Conservation (phyloP, 2,329 filamentous ascomycete genomes). For the Akanthomyces lecanii region DNA sequence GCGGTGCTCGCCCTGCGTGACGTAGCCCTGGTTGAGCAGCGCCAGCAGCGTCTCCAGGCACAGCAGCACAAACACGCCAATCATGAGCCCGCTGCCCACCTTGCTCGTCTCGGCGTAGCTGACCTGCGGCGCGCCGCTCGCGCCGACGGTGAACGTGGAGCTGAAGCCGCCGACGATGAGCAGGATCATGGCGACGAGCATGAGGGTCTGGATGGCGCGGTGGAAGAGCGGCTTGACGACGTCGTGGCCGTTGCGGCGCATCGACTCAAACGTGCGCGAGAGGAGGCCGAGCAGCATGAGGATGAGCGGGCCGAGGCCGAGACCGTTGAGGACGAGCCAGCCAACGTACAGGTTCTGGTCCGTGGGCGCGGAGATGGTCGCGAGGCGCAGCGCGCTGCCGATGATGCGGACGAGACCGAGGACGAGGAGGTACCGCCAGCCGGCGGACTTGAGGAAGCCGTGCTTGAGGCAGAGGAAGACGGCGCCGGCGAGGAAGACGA, state of each 20-base stretch:
- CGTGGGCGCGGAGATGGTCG: slow-evolving; percentile 46
- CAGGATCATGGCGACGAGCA: slow-evolving; percentile 37
- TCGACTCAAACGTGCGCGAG: slow-evolving; percentile 41
- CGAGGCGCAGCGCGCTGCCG: slow-evolving; percentile 42
- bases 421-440: slow-evolving; percentile 58
- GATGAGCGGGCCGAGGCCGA: slow-evolving; percentile 44
- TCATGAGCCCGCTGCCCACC: slow-evolving; percentile 28
- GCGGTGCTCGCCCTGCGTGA: slow-evolving; percentile 50
- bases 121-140: slow-evolving; percentile 23
- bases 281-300: slow-evolving; percentile 35
- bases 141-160: slow-evolving; percentile 25
- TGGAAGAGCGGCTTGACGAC: slow-evolving; percentile 28
- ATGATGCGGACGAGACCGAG: slow-evolving; percentile 56
- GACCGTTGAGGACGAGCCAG: slow-evolving; percentile 30
- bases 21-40: slow-evolving; percentile 34
- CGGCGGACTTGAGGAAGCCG: slow-evolving; percentile 54
- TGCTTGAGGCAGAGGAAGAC: slow-evolving; percentile 42
- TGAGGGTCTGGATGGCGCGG: slow-evolving; percentile 38
- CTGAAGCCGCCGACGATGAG: slow-evolving; percentile 27
- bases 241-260: slow-evolving; percentile 35
- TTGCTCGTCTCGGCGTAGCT: slow-evolving; percentile 27
- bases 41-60: slow-evolving; percentile 38
- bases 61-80: slow-evolving; percentile 37
- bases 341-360: slow-evolving; percentile 34
- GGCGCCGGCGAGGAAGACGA: slow-evolving; percentile 26